Base-by-base conservation (phyloP, 208 protist species). In the Trypanosomatidae sp. region DNA sequence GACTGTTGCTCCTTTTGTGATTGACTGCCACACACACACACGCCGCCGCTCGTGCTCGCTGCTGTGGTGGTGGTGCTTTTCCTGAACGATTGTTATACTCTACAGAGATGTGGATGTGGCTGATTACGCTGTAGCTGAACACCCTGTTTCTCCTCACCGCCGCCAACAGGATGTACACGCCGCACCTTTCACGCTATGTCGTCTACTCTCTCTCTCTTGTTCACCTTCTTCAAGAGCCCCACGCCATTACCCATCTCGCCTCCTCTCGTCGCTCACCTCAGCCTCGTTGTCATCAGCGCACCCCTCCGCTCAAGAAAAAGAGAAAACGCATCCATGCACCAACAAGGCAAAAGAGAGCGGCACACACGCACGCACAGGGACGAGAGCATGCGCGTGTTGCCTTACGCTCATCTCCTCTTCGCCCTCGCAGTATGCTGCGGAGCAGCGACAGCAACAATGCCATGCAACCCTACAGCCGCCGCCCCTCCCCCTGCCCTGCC, bases 181-280 rank as follows among this genome's bases (percentile, higher is more conserved):
- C 36, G 36, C 36, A 41, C 52, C 59, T 3, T 46, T 62, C 47
- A 79, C 74, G 55, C 58, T 30, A 7, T 30, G 69, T 43, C 30
- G 22, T 39, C 39, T 28, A 6, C 62, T 70, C 71, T 77, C 52
- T 28, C 49, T 56, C 65, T 71, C 22, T 28, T 43, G 44, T 59
- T 56, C 66, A 58, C 13, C 39, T 71, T 19, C 68, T 67, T 17
- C 47, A 62, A 33, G 50, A 73, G 52, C 19, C 52, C 19, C 52
- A 58, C 36, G 36, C 36, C 36, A 39, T 39, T 39, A 53, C 49
- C n/a, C 49, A 25, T 17, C 46, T 49, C 46, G 13, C 49, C 7
- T 53, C 49, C 19, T 53, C 19, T n/a, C 5, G 5, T 53, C n/a
- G 10, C 49, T 19, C 19, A n/a, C 49, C 19, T 5, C 49, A 53